Conservation (phyloP, 345 rosid genomes). For the Gossypium mustelinum region DNA sequence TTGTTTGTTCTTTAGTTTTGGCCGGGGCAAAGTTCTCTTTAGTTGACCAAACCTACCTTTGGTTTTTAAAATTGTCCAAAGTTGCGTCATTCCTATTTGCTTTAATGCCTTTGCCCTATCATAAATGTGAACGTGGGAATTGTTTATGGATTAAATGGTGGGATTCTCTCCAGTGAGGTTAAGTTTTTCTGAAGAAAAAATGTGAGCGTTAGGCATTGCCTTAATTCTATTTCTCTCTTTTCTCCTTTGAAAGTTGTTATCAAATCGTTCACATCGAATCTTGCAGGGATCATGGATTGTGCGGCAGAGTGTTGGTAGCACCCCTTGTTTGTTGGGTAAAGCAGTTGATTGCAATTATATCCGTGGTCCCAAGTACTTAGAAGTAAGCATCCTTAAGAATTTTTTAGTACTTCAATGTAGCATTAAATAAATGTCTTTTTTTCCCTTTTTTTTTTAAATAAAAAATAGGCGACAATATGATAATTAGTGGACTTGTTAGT, state of each 20-base stretch:
- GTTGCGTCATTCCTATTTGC: not conserved
- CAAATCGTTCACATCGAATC: not conserved
- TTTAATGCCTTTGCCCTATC: not conserved
- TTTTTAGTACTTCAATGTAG: not conserved
- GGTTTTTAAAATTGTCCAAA: not conserved
- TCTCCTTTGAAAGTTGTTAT: not conserved
- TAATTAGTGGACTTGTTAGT: not conserved
- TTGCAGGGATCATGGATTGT: slow-evolving; percentile 99
- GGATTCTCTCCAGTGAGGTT: not conserved
- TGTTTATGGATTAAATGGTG: not conserved
- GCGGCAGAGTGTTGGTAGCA: slow-evolving; percentile 98
- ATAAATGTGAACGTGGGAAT: not conserved
- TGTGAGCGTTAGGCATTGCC: not conserved
- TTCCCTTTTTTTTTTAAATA: not conserved
- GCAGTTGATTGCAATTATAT: slow-evolving; percentile 95
- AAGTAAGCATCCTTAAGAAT: slow-evolving; percentile 40
- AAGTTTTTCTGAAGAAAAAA: not conserved
- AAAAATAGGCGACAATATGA: not conserved
- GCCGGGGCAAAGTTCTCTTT: not conserved
- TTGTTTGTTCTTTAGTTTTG: not conserved
- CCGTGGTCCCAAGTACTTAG: slow-evolving; percentile 77
- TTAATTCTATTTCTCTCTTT: not conserved
- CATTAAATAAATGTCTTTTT: not conserved
- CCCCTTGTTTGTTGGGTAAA: slow-evolving; percentile 93
- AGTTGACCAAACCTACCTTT: not conserved